Conservation (phyloP, 257 asterid genomes). For the Eucommia ulmoides region DNA sequence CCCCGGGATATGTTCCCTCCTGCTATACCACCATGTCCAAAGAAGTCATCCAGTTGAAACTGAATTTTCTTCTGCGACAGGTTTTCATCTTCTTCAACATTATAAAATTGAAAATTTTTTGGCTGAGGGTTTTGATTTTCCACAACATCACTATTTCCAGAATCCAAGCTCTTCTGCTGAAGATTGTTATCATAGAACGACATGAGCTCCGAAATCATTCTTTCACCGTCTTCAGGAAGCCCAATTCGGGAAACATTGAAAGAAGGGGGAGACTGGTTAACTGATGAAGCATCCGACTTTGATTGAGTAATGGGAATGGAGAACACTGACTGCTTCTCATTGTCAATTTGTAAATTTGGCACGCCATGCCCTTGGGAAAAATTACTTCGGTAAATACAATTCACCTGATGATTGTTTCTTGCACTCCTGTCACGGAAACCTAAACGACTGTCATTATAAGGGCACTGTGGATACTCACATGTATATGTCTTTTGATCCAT, state of each 20-base stretch:
- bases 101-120: too few relatives aligned
- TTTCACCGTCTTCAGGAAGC: constrained; percentile 79
- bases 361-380: constrained; percentile 23
- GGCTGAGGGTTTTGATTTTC: constrained; percentile 26
- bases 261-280: constrained; percentile 18
- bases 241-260: constrained; percentile 46
- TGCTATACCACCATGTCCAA: constrained; percentile 29
- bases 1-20: constrained; percentile 30
- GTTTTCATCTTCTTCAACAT: too few relatives aligned
- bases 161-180: constrained; percentile 25
- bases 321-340: constrained; percentile 31
- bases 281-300: constrained; percentile 15
- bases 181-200: constrained; percentile 42
- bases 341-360: constrained; percentile 25
- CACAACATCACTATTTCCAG: constrained; percentile 10
- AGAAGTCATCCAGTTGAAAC: constrained; percentile 26
- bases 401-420: constrained; percentile 58
- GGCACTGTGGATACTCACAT: constrained; percentile 63
- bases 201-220: constrained; percentile 58
- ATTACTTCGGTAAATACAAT: constrained; percentile 37
- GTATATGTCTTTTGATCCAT: constrained; percentile 53
- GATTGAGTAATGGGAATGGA: constrained; percentile 36
- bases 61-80: too few relatives aligned
- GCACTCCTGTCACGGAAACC: constrained; percentile 52
- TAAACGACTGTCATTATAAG: constrained; percentile 38